These are phyloP conservation scores for Apiotrichum laibachii DNA, from an alignment of 1,284 basidiomycete genomes.

Conservation along the genomic window DNA sequence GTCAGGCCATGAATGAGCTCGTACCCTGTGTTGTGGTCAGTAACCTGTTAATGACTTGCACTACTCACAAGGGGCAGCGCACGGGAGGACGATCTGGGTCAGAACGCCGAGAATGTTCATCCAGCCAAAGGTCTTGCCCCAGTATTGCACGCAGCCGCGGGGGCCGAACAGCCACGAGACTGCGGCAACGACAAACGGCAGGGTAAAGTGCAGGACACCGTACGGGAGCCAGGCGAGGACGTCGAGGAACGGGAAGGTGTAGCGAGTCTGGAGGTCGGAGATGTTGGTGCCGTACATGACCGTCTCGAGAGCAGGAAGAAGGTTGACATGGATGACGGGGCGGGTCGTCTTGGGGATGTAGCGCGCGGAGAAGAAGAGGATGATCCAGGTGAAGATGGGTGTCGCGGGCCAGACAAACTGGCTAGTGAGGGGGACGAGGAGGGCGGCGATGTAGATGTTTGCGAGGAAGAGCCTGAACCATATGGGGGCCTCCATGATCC, in stretches of 20 bases:
- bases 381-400: constrained; percentile 79
- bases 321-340: constrained; percentile 82
- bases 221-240: constrained; percentile 95
- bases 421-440: constrained; percentile 80
- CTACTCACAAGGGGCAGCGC: constrained; percentile 73
- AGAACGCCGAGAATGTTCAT: constrained; percentile 88
- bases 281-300: constrained; percentile 96
- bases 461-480: constrained; percentile 78
- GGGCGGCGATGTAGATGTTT: constrained; percentile 63
- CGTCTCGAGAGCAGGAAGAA: constrained; percentile 89
- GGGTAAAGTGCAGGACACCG: constrained; percentile 82
- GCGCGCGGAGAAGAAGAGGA: constrained; percentile 79
- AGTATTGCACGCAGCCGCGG: constrained; percentile 76
- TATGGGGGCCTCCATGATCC: constrained; percentile 61
- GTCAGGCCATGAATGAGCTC: constrained; percentile 95
- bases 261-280: constrained; percentile 89
- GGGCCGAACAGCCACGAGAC: constrained; percentile 77
- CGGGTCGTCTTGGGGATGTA: constrained; percentile 75
- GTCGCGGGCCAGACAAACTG: constrained; percentile 91
- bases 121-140: constrained; percentile 86
- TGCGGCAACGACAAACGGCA: constrained; percentile 75
- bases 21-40: constrained; percentile 66
- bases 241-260: constrained; percentile 87
- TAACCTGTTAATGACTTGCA: constrained; percentile 13
- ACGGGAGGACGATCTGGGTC: constrained; percentile 85